Evolutionary conservation across 208 protist genomes (phyloP), one percentile per base, ranked within the genome.

Genomic region (Novymonas esmeraldas): DNA sequence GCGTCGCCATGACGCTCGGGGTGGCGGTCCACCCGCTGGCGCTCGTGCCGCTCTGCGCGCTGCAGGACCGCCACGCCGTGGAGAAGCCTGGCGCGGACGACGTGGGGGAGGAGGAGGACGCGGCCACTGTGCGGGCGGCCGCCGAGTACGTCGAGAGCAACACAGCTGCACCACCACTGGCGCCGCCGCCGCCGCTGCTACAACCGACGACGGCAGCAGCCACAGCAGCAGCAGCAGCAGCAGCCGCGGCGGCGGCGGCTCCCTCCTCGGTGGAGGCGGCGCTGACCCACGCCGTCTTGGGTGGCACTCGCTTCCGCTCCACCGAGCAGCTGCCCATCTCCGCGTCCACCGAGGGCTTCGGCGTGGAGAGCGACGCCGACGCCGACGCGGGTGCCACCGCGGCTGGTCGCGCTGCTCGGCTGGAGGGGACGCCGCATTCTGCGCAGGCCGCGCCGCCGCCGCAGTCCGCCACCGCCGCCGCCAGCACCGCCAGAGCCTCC

Each of bases 1-100:
- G 67, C 10, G 58, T 34, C 24, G 63, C 69, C 2, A 71, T 91
- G 64, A 70, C 55, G 28, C 44, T 58, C n/a, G 85, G 81, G 5
- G 38, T 70, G 49, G 5, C 20, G 41, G 49, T 50, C 16, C 65
- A 75, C 38, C 69, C 49, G 20, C 48, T 75, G 20, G 74, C 64
- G 44, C 22, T 84, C 5, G 45, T 56, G 31, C 56, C 54, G 16
- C 49, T 83, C n/a, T 79, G 46, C 26, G 50, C 22, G 54, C 36
- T 79, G 46, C 39, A 24, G 20, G 73, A 79, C 33, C 48, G 45
- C 45, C 18, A 79, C 67, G 67, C 67, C 24, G 51, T 57, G 51
- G 2, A n/a, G 45, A 13, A 55, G 31, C 26, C 22, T 3, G 45
- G 36, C 6, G 34, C 2, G 26, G 64, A 16, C 7, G 45, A 34